A percentile compares a stretch with the other conserved stretches of the same genome.
Evolutionary conservation across 495 filamentous ascomycete genomes (phyloP).

Genomic region (Cercophora sp.): DNA sequence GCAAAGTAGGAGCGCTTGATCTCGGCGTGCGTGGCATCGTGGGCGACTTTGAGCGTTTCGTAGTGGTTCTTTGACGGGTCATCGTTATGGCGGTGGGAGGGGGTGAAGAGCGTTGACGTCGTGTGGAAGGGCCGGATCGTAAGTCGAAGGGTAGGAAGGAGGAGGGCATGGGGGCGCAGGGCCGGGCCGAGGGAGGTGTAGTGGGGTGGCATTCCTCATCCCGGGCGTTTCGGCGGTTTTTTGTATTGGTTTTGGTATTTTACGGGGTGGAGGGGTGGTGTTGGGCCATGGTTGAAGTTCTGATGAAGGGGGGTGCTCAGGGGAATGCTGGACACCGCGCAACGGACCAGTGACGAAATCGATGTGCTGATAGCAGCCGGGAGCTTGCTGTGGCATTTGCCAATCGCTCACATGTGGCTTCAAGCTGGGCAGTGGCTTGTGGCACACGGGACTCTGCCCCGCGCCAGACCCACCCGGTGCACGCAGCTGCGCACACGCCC

Average conservation of each 20-base stretch:
- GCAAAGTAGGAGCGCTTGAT: slow-evolving; percentile 93
- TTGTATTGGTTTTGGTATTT: neutral
- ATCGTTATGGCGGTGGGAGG: slow-evolving; percentile 27
- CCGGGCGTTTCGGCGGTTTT: slow-evolving; percentile 13
- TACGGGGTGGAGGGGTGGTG: neutral
- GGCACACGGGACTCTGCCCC: too few species aligned
- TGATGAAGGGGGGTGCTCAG: too few species aligned
- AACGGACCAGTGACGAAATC: slow-evolving; percentile 23
- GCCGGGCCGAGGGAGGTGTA: slow-evolving; percentile 25
- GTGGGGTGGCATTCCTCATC: slow-evolving; percentile 54
- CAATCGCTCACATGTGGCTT: neutral
- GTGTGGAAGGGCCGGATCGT: slow-evolving; percentile 37
- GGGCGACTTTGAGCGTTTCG: slow-evolving; percentile 70
- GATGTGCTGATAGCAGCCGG: slow-evolving; percentile 3
- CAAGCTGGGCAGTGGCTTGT: too few species aligned
- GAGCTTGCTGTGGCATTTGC: slow-evolving; percentile 3
- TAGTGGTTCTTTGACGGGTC: slow-evolving; percentile 59
- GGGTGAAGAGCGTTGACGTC: too few species aligned
- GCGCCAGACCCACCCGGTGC: too few species aligned
- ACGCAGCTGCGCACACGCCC: neutral
- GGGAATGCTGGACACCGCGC: too few species aligned
- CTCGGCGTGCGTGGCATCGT: slow-evolving; percentile 63
- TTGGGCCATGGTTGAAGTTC: neutral
- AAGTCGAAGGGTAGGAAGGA: neutral
- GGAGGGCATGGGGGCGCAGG: slow-evolving; percentile 14